phyloP scores from a whole-genome alignment of 805 yeast genomes.

The Candida awuae region DNA sequence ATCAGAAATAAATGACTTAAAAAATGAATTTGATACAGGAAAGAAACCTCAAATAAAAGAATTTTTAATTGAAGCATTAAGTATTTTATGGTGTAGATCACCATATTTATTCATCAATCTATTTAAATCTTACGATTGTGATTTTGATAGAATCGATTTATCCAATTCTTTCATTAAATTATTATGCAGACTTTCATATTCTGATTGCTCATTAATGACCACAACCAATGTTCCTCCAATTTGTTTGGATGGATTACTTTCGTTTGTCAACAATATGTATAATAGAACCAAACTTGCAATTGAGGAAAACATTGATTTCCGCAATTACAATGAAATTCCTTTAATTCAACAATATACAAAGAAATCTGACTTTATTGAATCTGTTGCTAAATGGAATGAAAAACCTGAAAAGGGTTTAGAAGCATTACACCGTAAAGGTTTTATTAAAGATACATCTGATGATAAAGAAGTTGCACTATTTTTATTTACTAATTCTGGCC shows the following conservation, averaged over 20 bases:
- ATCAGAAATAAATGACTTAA: constrained; percentile 22
- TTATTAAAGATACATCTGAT: constrained; percentile 45
- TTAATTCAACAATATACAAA: constrained; percentile 38
- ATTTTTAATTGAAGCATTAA: constrained; percentile 72
- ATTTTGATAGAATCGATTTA: constrained; percentile 76
- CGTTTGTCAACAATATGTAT: constrained; percentile 57
- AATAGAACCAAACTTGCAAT: constrained; percentile 36
- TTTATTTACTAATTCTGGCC: constrained; percentile 66
- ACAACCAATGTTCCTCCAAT: constrained; percentile 89
- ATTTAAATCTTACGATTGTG: constrained; percentile 84
- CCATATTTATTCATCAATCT: constrained; percentile 69
- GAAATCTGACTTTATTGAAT: constrained; percentile 70
- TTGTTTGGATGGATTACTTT: constrained; percentile 79
- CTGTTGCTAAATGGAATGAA: constrained; percentile 68
- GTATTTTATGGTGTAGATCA: constrained; percentile 73
- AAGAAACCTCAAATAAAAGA: constrained; percentile 54
- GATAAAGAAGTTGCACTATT: constrained; percentile 63
- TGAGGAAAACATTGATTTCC: constrained; percentile 19
- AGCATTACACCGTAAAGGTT: constrained; percentile 54
- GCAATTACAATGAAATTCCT: constrained; percentile 19
- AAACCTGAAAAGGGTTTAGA: constrained; percentile 72
- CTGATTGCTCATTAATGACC: constrained; percentile 73
- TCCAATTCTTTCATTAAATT: constrained; percentile 59
- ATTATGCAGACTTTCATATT: constrained; percentile 69
- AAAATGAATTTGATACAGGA: constrained; percentile 38